Percentiles rank a stretch among this genome's conserved stretches.
Evolutionary conservation across 805 yeast species (phyloP).

Genomic region (Wickerhamomyces hampshirensis): DNA sequence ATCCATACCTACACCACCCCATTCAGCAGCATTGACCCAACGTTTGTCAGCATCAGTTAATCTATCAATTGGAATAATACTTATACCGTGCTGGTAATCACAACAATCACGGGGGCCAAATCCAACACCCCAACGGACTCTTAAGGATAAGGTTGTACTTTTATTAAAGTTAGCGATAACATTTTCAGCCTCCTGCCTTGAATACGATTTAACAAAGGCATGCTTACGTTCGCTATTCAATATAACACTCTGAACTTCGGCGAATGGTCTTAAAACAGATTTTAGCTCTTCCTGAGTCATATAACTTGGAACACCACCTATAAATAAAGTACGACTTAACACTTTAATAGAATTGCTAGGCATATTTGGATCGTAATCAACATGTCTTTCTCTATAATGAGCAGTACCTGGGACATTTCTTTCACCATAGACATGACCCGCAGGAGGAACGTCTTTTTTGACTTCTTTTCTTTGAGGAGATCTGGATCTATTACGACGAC

Average conservation of each 20-base stretch:
- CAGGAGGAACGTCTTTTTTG: conserved; percentile 18
- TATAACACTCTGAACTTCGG: conserved; percentile 88
- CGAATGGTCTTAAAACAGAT: conserved; percentile 71
- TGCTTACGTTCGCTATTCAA: conserved; percentile 86
- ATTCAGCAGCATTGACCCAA: conserved; percentile 87
- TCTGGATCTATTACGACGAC: conserved; percentile 24
- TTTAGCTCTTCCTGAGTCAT: conserved; percentile 76
- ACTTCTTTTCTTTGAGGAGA: conserved; percentile 23
- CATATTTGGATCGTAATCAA: conserved; percentile 62
- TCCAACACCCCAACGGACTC: conserved; percentile 99
- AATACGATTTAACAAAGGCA: conserved; percentile 92
- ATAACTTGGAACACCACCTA: conserved; percentile 85
- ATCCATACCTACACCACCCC: conserved; percentile 94
- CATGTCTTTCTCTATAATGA: conserved; percentile 71
- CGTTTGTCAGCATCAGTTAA: conserved; percentile 90
- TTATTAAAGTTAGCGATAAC: conserved; percentile 70
- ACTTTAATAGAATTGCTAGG: conserved; percentile 82
- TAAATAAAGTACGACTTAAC: conserved; percentile 82
- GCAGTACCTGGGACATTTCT: conserved; percentile 65
- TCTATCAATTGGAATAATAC: conserved; percentile 80
- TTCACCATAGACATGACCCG: conserved; percentile 46
- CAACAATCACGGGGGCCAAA: conserved; percentile 98
- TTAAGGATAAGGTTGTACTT: conserved; percentile 47
- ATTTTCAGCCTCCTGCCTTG: conserved; percentile 85
- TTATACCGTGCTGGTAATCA: conserved; percentile 86